Conservation (phyloP, 345 rosid genomes). For the Durio zibethinus region DNA sequence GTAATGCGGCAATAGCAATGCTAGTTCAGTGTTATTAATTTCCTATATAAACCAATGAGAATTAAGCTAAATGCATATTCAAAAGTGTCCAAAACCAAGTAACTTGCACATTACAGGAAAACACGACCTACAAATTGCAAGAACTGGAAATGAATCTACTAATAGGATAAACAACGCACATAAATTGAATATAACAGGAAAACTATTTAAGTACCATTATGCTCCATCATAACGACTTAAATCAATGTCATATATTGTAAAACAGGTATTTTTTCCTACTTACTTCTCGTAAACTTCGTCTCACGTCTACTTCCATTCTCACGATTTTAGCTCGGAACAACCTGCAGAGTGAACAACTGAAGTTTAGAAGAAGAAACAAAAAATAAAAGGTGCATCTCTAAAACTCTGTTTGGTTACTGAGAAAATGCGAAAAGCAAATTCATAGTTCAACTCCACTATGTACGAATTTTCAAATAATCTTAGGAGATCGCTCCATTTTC, state of each 20-base stretch:
- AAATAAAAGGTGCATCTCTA: not conserved
- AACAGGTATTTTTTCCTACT: constrained; percentile 17
- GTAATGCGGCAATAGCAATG: not conserved
- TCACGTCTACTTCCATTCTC: constrained; percentile 25
- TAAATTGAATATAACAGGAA: not conserved
- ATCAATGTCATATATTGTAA: not conserved
- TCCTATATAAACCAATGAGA: not conserved
- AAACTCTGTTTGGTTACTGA: constrained; percentile 5
- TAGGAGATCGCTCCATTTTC: not conserved
- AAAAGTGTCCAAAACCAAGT: constrained; percentile 3
- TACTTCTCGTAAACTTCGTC: constrained; percentile 21
- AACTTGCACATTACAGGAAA: not conserved
- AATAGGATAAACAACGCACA: not conserved
- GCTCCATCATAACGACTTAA: not conserved
- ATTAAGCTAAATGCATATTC: not conserved
- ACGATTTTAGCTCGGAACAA: constrained; percentile 8
- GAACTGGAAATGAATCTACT: not conserved
- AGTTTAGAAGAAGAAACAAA: constrained; percentile 2
- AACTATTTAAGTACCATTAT: constrained; percentile 2
- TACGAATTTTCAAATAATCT: not conserved
- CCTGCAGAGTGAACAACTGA: not conserved
- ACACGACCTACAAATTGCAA: not conserved
- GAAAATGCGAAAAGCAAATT: not conserved
- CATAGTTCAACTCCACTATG: not conserved
- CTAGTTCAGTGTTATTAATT: not conserved